These are phyloP conservation scores for Teunomyces lycoperdinae DNA, from an alignment of 805 yeast genomes.

Conservation along the genomic window DNA sequence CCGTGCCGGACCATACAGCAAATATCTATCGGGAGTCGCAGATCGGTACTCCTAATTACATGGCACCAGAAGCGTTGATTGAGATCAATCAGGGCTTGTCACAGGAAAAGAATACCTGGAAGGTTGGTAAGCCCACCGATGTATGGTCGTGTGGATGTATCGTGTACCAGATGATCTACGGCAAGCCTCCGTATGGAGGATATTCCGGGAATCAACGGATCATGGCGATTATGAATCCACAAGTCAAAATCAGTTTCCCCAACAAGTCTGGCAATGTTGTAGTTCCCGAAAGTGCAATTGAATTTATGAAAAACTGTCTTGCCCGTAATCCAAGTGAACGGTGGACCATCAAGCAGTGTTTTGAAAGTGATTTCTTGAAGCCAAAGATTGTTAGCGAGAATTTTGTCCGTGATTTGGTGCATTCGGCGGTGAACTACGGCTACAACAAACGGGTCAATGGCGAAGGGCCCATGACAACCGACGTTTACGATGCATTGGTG, in stretches of 20 bases:
- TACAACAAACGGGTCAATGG: conserved; percentile 37
- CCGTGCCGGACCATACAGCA: conserved; percentile 87
- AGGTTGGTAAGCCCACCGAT: conserved; percentile 92
- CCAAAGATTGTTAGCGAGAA: conserved; percentile 72
- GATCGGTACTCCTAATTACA: conserved; percentile 93
- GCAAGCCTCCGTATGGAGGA: conserved; percentile 83
- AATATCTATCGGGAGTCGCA: conserved; percentile 87
- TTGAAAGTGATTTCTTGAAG: conserved; percentile 62
- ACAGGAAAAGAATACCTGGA: conserved; percentile 46
- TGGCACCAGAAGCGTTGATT: conserved; percentile 94
- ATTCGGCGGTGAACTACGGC: conserved; percentile 77
- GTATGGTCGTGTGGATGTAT: conserved; percentile 99
- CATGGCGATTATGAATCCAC: conserved; percentile 83
- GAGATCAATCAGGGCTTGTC: conserved; percentile 46
- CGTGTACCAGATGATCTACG: conserved; percentile 91
- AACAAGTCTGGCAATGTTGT: conserved; percentile 56
- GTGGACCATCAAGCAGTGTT: conserved; percentile 59
- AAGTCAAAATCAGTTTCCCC: conserved; percentile 67
- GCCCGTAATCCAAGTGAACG: conserved; percentile 67
- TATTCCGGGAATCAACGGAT: conserved; percentile 75
- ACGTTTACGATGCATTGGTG: conserved; percentile 40
- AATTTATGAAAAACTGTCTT: conserved; percentile 69
- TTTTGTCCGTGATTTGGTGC: conserved; percentile 67
- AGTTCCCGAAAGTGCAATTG: conserved; percentile 71
- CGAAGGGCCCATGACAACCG: conserved; percentile 36